Base-by-base conservation (phyloP, 2,329 filamentous ascomycete species). In the Ceratocystis colombiana region DNA sequence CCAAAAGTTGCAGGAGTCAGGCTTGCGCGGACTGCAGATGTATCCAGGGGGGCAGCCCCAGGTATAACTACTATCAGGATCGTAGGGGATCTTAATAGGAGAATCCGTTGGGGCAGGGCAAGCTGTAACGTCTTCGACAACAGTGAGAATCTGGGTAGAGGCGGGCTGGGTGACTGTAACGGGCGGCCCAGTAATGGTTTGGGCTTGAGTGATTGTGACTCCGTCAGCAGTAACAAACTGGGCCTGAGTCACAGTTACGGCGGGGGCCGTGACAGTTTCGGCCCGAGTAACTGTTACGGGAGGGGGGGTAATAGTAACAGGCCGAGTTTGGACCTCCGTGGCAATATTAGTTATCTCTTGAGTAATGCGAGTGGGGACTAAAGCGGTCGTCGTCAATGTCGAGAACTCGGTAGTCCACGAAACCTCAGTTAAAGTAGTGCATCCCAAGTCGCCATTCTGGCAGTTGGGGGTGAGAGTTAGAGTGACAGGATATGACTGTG, bases 21-120 rank as follows among this genome's bases (percentile, higher is more conserved):
- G 79, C 71, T 79, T 83, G 2, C 74, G 75, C n/a, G 78, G 77
- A 68, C 77, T 78, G 74, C 83, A 85, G 33, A 84, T 76, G 17
- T 71, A 79, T 41, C 82, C 81, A 1, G 82, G 80, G 12, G 69
- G 63, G 71, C 83, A 85, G 63, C 82, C 83, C 75, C 79, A 84
- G 0, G 80, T 82, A 48, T 73, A 74, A 64, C 81, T 70, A 1
- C 79, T 79, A 20, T 70, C 70, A 3, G 73, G 70, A 50, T 75
- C 67, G 15, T 78, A 74, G 1, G 72, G 69, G 12, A 61, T 72
- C 66, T 46, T 73, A 57, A 22, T 64, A 12, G 62, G 65, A 33
- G 78, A 77, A 1, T 78, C 78, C 1, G 80, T 79, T 1, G 74
- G 67, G 5, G 33, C 15, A 4, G 67, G 53, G 30, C 64, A 68